Percentiles rank a stretch among this genome's conserved stretches.
Conservation (phyloP, 1,139 yeast species). For the Saccharomyces hybrid region DNA sequence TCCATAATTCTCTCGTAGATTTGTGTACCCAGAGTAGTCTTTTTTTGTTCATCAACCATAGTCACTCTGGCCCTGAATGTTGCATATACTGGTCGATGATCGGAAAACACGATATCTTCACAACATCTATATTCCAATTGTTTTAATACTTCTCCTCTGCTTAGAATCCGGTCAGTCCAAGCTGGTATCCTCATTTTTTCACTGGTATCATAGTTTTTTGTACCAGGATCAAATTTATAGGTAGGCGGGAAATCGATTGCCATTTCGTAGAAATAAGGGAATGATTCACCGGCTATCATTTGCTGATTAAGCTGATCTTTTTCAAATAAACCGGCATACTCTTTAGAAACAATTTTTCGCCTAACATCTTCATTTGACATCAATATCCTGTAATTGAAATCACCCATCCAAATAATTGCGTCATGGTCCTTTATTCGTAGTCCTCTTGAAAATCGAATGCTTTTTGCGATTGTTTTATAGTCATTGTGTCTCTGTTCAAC, state of each 20-base stretch:
- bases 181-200: conserved; percentile 92
- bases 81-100: conserved; percentile 90
- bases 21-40: conserved; percentile 48
- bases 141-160: conserved; percentile 48
- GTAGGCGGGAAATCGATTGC: conserved; percentile 79
- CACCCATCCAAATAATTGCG: conserved; percentile 89
- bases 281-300: conserved; percentile 78
- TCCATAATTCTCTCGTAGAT: conserved; percentile 41
- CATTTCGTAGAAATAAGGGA: conserved; percentile 78
- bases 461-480: conserved; percentile 70
- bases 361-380: conserved; percentile 73
- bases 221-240: conserved; percentile 87
- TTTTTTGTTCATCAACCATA: conserved; percentile 58
- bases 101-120: conserved; percentile 63
- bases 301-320: conserved; percentile 78
- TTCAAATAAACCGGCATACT: conserved; percentile 47
- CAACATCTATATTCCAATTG: conserved; percentile 62
- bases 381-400: conserved; percentile 79
- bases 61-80: conserved; percentile 59
- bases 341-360: conserved; percentile 41
- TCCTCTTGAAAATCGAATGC: conserved; percentile 70
- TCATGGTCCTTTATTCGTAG: conserved; percentile 70
- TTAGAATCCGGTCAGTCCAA: conserved; percentile 84
- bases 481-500: conserved; percentile 83
- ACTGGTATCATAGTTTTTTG: conserved; percentile 73